Evolutionary conservation across 2,329 filamentous ascomycete species (phyloP).

Genomic region (Pseudovirgaria hyperparasitica): DNA sequence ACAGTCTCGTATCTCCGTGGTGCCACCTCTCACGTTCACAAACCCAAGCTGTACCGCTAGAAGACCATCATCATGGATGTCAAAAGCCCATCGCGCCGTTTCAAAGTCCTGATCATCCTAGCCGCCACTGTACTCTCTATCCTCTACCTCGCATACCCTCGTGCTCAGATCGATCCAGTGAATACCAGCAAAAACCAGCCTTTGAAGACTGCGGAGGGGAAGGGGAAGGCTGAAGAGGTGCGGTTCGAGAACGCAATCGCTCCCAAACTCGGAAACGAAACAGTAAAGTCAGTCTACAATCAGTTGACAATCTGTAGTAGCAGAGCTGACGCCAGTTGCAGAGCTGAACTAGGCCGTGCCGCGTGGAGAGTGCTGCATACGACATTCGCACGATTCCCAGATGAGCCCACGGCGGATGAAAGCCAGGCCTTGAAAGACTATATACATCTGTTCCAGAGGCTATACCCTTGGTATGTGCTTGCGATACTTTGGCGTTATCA

Average conservation of each 20-base stretch:
- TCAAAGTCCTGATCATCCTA: slow-evolving; percentile 36
- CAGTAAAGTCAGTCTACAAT: slow-evolving; percentile 42
- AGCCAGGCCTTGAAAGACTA: slow-evolving; percentile 46
- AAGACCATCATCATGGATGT: too few species aligned
- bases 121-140: slow-evolving; percentile 44
- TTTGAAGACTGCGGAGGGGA: slow-evolving; percentile 8
- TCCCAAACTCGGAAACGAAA: slow-evolving; percentile 72
- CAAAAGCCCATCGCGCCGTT: too few species aligned
- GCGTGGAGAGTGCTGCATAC: slow-evolving; percentile 57
- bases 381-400: slow-evolving; percentile 52
- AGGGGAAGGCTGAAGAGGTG: slow-evolving; percentile 8
- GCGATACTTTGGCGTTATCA: slow-evolving; percentile 6
- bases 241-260: slow-evolving; percentile 46
- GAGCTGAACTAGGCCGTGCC: slow-evolving; percentile 50
- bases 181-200: slow-evolving; percentile 14
- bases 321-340: slow-evolving; percentile 14
- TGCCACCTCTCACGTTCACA: too few species aligned
- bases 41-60: too few species aligned
- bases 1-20: too few species aligned
- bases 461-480: slow-evolving; percentile 46
- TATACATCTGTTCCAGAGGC: slow-evolving; percentile 49
- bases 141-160: slow-evolving; percentile 47
- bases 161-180: too few species aligned
- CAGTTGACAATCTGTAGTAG: slow-evolving; percentile 8
- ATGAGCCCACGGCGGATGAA: slow-evolving; percentile 48